Base-by-base conservation (phyloP, 306 rosid species). In the Lupinus albus region DNA sequence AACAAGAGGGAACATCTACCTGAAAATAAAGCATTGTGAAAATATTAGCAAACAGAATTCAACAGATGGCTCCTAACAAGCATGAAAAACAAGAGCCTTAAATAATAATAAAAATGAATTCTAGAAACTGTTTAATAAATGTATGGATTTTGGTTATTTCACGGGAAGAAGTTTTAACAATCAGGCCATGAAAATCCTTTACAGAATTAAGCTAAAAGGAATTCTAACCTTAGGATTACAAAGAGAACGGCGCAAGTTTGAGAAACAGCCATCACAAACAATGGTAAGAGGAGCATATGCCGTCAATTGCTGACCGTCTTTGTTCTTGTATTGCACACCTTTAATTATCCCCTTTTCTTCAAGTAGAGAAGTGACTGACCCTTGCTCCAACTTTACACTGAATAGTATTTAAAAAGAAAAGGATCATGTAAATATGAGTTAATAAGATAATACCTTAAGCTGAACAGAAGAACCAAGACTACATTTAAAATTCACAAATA, bases 261-360 rank as follows among this genome's bases (percentile, higher is more conserved):
- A 93, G 86, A 93, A 93, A 64, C 99, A 90, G 12, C 99, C 99
- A 70, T 93, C 99, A 76, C 99, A 93, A 67, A 93, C 99, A 81
- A 93, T 72, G 16, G 97, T 93, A 61, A 93, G 85, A 57, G 97
- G 99, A 9, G 99, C 96, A 78, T 77, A 84, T 47, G 90, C 83
- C 21, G 77, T 75, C 76, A 79, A 64, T 73, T 82, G 94, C 72
- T 90, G 76, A 17, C 99, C 96, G 56, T 84, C 83, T 80, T 84
- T 90, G 36, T 53, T 77, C 89, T 88, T 93, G 84, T 85, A 93
- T 48, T 83, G 87, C 63, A 90, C 99, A 15, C 99, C 99, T 86
- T 84, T 88, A 48, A 93, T 83, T 76, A 80, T 81, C 58, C 96
- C 95, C 48, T 83, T 86, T 68, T 93, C 94, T 78, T 93, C 99